phyloP scores from a whole-genome alignment of 441 rosid species.

The Pelargonium cotyledonis region DNA sequence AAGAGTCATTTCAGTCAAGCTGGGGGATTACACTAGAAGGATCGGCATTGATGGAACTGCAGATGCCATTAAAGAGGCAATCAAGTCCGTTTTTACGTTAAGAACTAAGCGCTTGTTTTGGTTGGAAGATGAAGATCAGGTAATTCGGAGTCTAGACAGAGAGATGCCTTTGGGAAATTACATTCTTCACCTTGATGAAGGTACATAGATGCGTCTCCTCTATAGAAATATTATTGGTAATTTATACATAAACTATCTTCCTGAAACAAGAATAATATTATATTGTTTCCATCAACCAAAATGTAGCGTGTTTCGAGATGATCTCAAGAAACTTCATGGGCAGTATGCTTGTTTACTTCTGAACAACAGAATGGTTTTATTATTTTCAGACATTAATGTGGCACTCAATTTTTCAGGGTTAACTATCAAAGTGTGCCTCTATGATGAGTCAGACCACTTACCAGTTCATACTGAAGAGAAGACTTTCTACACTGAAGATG shows the following conservation, averaged over 20 bases:
- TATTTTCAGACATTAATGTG: neutral
- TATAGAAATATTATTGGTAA: neutral
- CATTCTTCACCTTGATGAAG: slow-evolving; percentile 81
- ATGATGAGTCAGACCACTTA: slow-evolving; percentile 72
- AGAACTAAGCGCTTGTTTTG: slow-evolving; percentile 85
- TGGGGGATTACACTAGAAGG: slow-evolving; percentile 80
- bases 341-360: neutral
- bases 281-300: no score
- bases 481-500: slow-evolving; percentile 78
- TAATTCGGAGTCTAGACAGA: slow-evolving; percentile 72
- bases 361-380: neutral
- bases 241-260: neutral
- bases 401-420: slow-evolving; percentile 46
- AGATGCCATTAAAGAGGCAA: slow-evolving; percentile 86
- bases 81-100: slow-evolving; percentile 73
- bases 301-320: no score
- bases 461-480: slow-evolving; percentile 86
- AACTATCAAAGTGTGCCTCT: slow-evolving; percentile 67
- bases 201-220: slow-evolving; percentile 27
- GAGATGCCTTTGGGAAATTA: slow-evolving; percentile 93
- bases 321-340: neutral
- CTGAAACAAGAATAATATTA: no score
- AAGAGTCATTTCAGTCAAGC: slow-evolving; percentile 81
- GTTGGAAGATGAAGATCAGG: slow-evolving; percentile 92
- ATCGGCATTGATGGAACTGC: slow-evolving; percentile 77